Evolutionary conservation across 805 yeast genomes (phyloP).

Genomic region (Wickerhamomyces silvicola): DNA sequence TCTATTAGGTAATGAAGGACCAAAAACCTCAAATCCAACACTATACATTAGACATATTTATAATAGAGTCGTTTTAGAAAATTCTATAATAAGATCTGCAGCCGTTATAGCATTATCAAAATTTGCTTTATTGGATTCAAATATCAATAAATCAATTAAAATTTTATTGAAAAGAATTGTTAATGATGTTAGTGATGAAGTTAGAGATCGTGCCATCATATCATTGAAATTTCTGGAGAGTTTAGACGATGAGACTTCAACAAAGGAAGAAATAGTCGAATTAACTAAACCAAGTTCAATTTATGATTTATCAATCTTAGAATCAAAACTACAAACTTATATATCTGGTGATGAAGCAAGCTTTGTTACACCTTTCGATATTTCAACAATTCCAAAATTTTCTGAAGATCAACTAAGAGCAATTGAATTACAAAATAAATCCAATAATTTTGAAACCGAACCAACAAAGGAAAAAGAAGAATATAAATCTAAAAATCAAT

Average conservation of each 20-base stretch:
- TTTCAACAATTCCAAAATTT: conserved; percentile 56
- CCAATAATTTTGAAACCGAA: conserved; percentile 26
- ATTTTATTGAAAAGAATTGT: conserved; percentile 77
- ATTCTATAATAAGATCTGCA: conserved; percentile 90
- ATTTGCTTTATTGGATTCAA: conserved; percentile 71
- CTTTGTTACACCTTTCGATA: conserved; percentile 59
- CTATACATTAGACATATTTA: conserved; percentile 92
- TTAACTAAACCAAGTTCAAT: conserved; percentile 62
- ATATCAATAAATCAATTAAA: conserved; percentile 60
- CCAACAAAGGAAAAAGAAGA: conserved; percentile 11
- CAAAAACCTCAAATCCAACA: conserved; percentile 77
- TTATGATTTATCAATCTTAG: conserved; percentile 73
- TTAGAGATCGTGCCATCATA: conserved; percentile 93
- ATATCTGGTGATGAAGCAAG: conserved; percentile 39
- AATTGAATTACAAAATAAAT: conserved; percentile 50
- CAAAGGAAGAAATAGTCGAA: conserved; percentile 31
- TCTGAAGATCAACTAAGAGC: conserved; percentile 65
- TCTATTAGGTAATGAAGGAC: conserved; percentile 91
- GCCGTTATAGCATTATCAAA: conserved; percentile 91
- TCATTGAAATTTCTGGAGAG: conserved; percentile 59
- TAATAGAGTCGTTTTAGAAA: conserved; percentile 93
- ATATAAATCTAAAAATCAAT: conserved; percentile 1
- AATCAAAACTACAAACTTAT: conserved; percentile 67
- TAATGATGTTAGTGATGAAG: conserved; percentile 91
- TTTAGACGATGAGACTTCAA: conserved; percentile 27